These are phyloP conservation scores for Acer saccharum DNA, from an alignment of 345 rosid genomes.

Conservation along the genomic window DNA sequence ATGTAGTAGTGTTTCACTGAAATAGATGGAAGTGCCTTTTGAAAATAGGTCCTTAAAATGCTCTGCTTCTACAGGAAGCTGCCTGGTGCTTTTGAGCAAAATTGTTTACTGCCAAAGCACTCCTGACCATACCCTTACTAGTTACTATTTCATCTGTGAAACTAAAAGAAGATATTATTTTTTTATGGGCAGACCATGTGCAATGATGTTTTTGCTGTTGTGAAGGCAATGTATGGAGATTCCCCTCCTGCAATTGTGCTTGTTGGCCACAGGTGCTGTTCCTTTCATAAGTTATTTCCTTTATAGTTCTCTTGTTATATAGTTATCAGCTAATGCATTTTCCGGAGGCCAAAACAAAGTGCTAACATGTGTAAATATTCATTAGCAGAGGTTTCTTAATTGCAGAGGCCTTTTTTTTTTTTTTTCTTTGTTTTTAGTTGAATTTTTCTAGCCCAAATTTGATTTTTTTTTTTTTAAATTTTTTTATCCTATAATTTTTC, in stretches of 20 bases:
- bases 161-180: slow-evolving; percentile 13
- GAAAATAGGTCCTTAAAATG: not conserved
- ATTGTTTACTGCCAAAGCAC: not conserved
- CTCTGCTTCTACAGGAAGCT: not conserved
- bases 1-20: not conserved
- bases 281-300: slow-evolving; percentile 1
- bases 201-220: slow-evolving; percentile 74
- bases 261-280: slow-evolving; percentile 87
- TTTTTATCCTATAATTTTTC: not conserved
- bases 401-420: not conserved
- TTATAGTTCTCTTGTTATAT: not conserved
- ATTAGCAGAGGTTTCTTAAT: not conserved
- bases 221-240: slow-evolving; percentile 84
- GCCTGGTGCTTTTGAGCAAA: not conserved
- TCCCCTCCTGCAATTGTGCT: slow-evolving; percentile 91
- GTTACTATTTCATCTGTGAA: not conserved
- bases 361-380: not conserved
- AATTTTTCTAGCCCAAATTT: not conserved
- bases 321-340: slow-evolving; percentile 2
- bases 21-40: not conserved
- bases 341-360: slow-evolving; percentile 12
- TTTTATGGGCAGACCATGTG: slow-evolving; percentile 81
- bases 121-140: not conserved
- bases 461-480: not conserved
- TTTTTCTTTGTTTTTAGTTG: not conserved